phyloP scores from a whole-genome alignment of 2,329 filamentous ascomycete species.

The Cladosporium halotolerans region DNA sequence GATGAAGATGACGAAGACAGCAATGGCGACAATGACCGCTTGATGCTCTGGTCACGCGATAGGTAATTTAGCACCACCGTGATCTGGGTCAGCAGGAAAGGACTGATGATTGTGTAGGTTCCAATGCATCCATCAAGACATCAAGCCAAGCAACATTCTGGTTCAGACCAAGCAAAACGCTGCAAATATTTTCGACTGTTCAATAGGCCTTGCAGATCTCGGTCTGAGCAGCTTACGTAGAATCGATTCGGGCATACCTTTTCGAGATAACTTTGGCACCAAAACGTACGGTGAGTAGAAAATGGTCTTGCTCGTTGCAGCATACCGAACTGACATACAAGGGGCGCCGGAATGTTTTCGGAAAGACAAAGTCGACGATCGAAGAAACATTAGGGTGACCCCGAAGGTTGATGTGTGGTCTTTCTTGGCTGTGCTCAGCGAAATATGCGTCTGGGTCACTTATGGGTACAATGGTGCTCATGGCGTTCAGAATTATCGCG shows the following conservation, averaged over 20 bases:
- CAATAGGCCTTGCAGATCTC: constrained; percentile 30
- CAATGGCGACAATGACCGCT: no score
- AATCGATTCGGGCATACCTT: neutral
- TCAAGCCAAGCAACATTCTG: constrained; percentile 30
- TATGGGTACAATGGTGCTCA: constrained; percentile 20
- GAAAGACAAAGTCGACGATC: constrained; percentile 5
- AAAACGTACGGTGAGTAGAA: constrained; percentile 2
- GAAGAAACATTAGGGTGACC: constrained; percentile 9
- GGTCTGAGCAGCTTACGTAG: constrained; percentile 16
- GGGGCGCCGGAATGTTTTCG: constrained; percentile 28
- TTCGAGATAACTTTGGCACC: constrained; percentile 1
- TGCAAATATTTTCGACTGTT: neutral
- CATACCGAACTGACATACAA: neutral
- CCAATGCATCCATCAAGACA: constrained; percentile 24
- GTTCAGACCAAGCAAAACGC: constrained; percentile 8
- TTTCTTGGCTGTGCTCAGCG: constrained; percentile 30
- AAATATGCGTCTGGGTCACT: constrained; percentile 23
- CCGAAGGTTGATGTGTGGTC: constrained; percentile 29
- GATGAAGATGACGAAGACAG: constrained; percentile 1
- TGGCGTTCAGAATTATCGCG: constrained; percentile 11
- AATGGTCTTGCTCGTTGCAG: no score
- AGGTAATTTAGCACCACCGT: no score
- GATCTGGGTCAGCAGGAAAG: no score
- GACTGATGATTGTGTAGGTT: no score
- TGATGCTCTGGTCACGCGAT: no score